Base-by-base conservation (phyloP, 2,329 filamentous ascomycete species). In the Aspergillus sp. region DNA sequence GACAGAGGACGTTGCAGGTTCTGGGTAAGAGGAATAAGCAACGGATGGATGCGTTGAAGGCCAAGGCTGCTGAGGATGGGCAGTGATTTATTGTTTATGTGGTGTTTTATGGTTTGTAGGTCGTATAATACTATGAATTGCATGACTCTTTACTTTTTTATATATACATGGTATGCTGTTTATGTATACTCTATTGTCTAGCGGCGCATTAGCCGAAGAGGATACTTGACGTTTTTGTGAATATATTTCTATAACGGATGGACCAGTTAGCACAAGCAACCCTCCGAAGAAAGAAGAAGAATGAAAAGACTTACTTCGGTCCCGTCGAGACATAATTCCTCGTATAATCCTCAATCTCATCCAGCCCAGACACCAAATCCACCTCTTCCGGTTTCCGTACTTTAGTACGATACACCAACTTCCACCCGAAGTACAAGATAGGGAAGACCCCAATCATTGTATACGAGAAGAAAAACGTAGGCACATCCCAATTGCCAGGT, bases 401-500 rank as follows among this genome's bases (percentile, higher is more conserved):
- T 45, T 73, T 78, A 0, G 84, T 86, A 59, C 73, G 77, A 63
- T 85, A 81, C 48, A 81, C 55, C 5, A 86, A 29, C 64, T 91
- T 93, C 82, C 85, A 91, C 4, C 78, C 79, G 3, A 83, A 38
- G 61, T 79, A 90, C 2, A 91, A 68, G 0, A 82, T 53, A 0
- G 85, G 85, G 59, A 86, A 88, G 2, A 88, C 67, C 4, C 77
- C 78, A 43, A 90, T 78, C 75, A 87, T 88, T 42, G 82, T 80
- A 64, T 90, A 90, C 65, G 81, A 85, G 64, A 88, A 88, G 29
- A 91, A 65, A 62, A 91, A 93, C 5, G 78, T 80, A 5, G 82
- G 76, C 0, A 85, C 61, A 49, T 80, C 75, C 86, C 85, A 91
- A 4, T 76, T 74, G 3, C 73, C 74, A 0, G 83, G 81, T 41